These are phyloP conservation scores for Paracamarosporium sp. DNA, from an alignment of 2,329 filamentous ascomycete genomes.

Conservation along the genomic window DNA sequence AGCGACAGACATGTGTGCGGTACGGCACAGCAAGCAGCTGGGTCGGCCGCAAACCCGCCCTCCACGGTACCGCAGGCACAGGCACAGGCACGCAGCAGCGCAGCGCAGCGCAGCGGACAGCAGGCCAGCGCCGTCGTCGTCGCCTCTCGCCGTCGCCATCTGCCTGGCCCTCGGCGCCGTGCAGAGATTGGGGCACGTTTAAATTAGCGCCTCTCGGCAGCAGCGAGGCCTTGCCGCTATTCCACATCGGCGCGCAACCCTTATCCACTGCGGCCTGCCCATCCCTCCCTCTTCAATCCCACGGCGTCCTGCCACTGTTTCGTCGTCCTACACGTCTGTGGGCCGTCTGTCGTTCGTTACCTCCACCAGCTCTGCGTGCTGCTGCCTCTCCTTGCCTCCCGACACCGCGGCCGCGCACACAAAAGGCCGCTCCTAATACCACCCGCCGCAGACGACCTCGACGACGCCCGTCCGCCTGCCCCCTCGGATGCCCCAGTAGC, in stretches of 20 bases:
- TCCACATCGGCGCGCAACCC: slow-evolving; percentile 12
- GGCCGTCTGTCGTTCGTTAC: slow-evolving; percentile 10
- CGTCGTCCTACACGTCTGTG: slow-evolving; percentile 7
- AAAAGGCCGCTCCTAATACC: slow-evolving; percentile 10
- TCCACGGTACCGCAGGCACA: no score
- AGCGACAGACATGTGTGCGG: slow-evolving; percentile 1
- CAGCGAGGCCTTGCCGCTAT: slow-evolving; percentile 11
- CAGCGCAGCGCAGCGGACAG: not conserved
- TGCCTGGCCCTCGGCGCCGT: not conserved
- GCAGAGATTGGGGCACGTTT: slow-evolving; percentile 4
- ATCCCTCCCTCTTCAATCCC: slow-evolving; percentile 12
- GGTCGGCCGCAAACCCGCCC: no score
- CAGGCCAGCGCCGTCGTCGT: not conserved
- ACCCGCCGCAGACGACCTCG: not conserved
- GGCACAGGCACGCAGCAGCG: not conserved
- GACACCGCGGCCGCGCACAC: slow-evolving; percentile 11
- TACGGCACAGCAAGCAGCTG: not conserved
- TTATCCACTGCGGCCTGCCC: slow-evolving; percentile 15
- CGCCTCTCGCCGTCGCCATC: not conserved
- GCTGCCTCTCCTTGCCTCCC: not conserved
- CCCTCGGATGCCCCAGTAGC: slow-evolving; percentile 36
- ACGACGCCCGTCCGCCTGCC: not conserved
- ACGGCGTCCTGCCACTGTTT: slow-evolving; percentile 8
- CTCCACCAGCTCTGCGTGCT: slow-evolving; percentile 9
- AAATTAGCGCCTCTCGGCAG: slow-evolving; percentile 10